Conservation (phyloP, 805 yeast species). For the Pichia occidentalis region DNA sequence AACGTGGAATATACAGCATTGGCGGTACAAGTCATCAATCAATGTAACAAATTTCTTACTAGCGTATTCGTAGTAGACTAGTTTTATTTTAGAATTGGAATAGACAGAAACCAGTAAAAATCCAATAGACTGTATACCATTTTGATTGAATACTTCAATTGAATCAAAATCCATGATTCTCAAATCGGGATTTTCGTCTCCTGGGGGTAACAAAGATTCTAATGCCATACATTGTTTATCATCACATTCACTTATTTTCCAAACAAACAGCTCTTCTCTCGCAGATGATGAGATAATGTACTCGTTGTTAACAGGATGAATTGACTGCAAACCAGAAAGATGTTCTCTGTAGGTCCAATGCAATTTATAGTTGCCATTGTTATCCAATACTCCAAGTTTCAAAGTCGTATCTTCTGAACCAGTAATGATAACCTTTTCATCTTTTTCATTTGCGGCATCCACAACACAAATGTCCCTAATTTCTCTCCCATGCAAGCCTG, state of each 20-base stretch:
- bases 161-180: slow-evolving; percentile 82
- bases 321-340: slow-evolving; percentile 80
- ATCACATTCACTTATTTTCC: slow-evolving; percentile 44
- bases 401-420: slow-evolving; percentile 90
- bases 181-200: slow-evolving; percentile 63
- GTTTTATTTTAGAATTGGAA: slow-evolving; percentile 72
- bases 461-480: slow-evolving; percentile 67
- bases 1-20: slow-evolving; percentile 71
- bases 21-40: slow-evolving; percentile 48
- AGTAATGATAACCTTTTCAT: slow-evolving; percentile 46
- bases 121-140: slow-evolving; percentile 29
- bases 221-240: slow-evolving; percentile 36
- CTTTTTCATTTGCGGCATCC: slow-evolving; percentile 18
- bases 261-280: slow-evolving; percentile 78
- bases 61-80: slow-evolving; percentile 47
- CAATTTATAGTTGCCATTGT: slow-evolving; percentile 39
- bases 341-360: slow-evolving; percentile 70
- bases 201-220: slow-evolving; percentile 48
- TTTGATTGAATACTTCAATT: slow-evolving; percentile 30
- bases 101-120: slow-evolving; percentile 64
- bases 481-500: slow-evolving; percentile 90
- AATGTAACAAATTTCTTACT: slow-evolving; percentile 37
- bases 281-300: slow-evolving; percentile 60
- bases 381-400: slow-evolving; percentile 40
- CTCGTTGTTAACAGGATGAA: slow-evolving; percentile 51